phyloP scores from a whole-genome alignment of 2,329 filamentous ascomycete species.

The Beauveria bassiana region DNA sequence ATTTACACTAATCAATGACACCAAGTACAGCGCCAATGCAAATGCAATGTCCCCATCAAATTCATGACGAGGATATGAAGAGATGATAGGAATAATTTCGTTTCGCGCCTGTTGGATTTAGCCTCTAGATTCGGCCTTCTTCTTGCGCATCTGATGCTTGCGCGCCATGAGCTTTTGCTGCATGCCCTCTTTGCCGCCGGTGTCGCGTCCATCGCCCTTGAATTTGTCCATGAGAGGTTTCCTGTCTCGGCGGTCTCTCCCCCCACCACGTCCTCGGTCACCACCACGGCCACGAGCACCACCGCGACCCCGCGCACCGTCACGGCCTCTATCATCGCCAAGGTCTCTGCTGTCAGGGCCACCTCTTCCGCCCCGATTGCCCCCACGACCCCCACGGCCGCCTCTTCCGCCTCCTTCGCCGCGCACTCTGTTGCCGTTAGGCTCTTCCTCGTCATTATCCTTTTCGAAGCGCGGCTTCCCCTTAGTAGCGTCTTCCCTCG shows the following conservation, averaged over 20 bases:
- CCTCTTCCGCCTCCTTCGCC: neutral
- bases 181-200: slow-evolving; percentile 42
- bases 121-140: slow-evolving; percentile 40
- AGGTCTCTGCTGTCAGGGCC: slow-evolving; percentile 9
- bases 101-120: slow-evolving; percentile 10
- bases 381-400: neutral
- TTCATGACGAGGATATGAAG: slow-evolving; percentile 3
- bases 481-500: neutral
- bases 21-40: slow-evolving; percentile 6
- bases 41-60: neutral
- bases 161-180: slow-evolving; percentile 74
- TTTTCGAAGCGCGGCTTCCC: slow-evolving; percentile 13
- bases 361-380: neutral
- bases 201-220: slow-evolving; percentile 26
- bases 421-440: neutral
- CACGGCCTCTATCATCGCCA: neutral
- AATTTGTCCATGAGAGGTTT: slow-evolving; percentile 16
- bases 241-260: neutral
- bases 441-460: slow-evolving; percentile 27
- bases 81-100: neutral
- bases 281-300: slow-evolving; percentile 11
- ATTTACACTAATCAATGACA: neutral
- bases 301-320: slow-evolving; percentile 11
- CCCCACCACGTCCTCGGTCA: neutral
- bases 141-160: slow-evolving; percentile 73